A percentile compares a stretch with the other conserved stretches of the same genome.
Evolutionary conservation across 2,329 filamentous ascomycete species (phyloP).

Genomic region (Emmonsiellopsis sp.): DNA sequence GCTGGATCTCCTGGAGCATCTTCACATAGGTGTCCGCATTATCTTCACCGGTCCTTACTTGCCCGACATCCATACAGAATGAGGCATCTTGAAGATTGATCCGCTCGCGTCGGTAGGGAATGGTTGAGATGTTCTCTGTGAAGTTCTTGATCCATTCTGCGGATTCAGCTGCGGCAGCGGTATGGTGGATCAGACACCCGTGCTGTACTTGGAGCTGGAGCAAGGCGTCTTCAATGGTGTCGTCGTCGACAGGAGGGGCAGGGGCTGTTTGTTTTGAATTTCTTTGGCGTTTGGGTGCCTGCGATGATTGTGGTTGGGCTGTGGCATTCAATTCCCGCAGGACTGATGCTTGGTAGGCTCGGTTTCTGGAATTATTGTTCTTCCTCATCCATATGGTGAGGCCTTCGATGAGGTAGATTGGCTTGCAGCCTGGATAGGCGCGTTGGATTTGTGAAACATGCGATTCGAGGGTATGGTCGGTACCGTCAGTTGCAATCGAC

Average conservation of each 20-base stretch:
- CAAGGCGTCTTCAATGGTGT: slow-evolving; percentile 60
- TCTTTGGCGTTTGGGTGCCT: slow-evolving; percentile 17
- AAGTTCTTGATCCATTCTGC: slow-evolving; percentile 64
- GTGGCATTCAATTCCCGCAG: slow-evolving; percentile 31
- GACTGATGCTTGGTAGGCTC: slow-evolving; percentile 58
- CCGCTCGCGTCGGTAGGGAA: slow-evolving; percentile 53
- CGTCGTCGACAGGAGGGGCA: slow-evolving; percentile 51
- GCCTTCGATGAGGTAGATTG: slow-evolving; percentile 66
- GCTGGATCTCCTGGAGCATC: slow-evolving; percentile 66
- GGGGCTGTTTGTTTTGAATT: slow-evolving; percentile 33
- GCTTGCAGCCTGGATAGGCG: slow-evolving; percentile 43
- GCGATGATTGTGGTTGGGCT: slow-evolving; percentile 15
- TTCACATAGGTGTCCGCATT: slow-evolving; percentile 58
- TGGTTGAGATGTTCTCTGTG: slow-evolving; percentile 68
- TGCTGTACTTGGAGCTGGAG: slow-evolving; percentile 61
- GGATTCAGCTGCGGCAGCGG: slow-evolving; percentile 49
- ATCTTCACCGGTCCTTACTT: slow-evolving; percentile 61
- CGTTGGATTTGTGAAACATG: slow-evolving; percentile 50
- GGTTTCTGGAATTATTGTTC: slow-evolving; percentile 57
- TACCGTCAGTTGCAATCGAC: slow-evolving; percentile 30
- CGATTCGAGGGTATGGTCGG: slow-evolving; percentile 42
- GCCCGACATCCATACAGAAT: slow-evolving; percentile 72
- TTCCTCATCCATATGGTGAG: slow-evolving; percentile 57
- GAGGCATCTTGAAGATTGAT: slow-evolving; percentile 41
- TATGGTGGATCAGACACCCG: slow-evolving; percentile 61